Percentiles rank a stretch among this genome's conserved stretches.
Conservation (phyloP, 2,329 filamentous ascomycete genomes). For the Aureobasidium sp. region DNA sequence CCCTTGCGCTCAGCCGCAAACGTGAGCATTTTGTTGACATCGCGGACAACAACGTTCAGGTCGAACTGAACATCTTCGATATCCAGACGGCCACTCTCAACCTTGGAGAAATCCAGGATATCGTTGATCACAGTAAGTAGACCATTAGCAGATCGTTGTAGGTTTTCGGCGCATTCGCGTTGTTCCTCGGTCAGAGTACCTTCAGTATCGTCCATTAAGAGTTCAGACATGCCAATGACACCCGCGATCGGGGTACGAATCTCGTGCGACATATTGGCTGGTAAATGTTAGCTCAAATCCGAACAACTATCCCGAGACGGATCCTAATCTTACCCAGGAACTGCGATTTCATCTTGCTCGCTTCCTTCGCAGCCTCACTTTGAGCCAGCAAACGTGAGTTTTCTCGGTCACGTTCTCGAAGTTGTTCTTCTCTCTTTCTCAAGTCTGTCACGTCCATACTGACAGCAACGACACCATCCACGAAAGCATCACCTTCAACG, state of each 20-base stretch:
- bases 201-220: slow-evolving; percentile 56
- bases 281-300: neutral
- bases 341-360: slow-evolving; percentile 69
- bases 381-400: slow-evolving; percentile 65
- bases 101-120: slow-evolving; percentile 82
- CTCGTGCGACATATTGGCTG: slow-evolving; percentile 47
- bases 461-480: slow-evolving; percentile 70
- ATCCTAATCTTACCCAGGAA: slow-evolving; percentile 42
- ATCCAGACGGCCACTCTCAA: slow-evolving; percentile 67
- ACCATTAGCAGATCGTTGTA: slow-evolving; percentile 71
- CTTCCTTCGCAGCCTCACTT: slow-evolving; percentile 70
- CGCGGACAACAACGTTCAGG: slow-evolving; percentile 62
- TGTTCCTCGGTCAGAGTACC: slow-evolving; percentile 56
- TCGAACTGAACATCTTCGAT: slow-evolving; percentile 77
- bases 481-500: slow-evolving; percentile 42
- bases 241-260: slow-evolving; percentile 59
- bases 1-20: slow-evolving; percentile 78
- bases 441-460: slow-evolving; percentile 72
- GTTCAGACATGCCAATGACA: slow-evolving; percentile 71
- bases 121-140: slow-evolving; percentile 84
- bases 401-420: slow-evolving; percentile 55
- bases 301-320: neutral
- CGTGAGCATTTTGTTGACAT: slow-evolving; percentile 79
- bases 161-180: slow-evolving; percentile 66
- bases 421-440: slow-evolving; percentile 54